Evolutionary conservation across 1,139 yeast genomes (phyloP).

Genomic region (Meyerozyma guilliermondii): DNA sequence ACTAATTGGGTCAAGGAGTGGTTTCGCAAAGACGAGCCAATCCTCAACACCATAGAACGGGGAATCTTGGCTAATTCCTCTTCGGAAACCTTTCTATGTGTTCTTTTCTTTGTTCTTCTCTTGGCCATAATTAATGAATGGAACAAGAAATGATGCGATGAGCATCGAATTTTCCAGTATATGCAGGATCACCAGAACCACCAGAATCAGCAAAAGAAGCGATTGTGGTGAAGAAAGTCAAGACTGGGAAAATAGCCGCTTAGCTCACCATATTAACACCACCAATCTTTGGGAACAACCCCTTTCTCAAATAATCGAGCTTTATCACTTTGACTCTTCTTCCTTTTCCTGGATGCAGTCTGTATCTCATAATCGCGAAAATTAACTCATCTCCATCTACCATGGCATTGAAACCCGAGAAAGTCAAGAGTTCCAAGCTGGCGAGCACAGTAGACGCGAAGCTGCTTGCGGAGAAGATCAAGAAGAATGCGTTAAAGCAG

Average conservation of each 20-base stretch:
- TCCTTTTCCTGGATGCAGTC: neutral
- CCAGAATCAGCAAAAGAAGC: too few species aligned
- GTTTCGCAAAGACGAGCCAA: conserved; percentile 76
- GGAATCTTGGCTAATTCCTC: conserved; percentile 77
- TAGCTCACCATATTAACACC: too few species aligned
- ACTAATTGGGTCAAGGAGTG: conserved; percentile 82
- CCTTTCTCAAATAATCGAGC: too few species aligned
- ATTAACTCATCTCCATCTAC: conserved; percentile 5
- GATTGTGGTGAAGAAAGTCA: too few species aligned
- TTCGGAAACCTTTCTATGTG: conserved; percentile 64
- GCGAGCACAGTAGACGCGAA: conserved; percentile 18
- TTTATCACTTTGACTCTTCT: too few species aligned
- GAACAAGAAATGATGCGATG: neutral
- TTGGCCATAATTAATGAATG: conserved; percentile 28
- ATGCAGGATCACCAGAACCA: neutral
- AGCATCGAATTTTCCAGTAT: neutral
- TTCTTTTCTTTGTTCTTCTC: conserved; percentile 67
- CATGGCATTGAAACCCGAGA: neutral
- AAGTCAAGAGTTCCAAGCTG: conserved; percentile 8
- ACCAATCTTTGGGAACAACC: too few species aligned
- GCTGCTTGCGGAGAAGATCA: conserved; percentile 46
- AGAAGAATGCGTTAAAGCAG: conserved; percentile 44
- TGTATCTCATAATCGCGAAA: neutral
- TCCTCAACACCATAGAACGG: conserved; percentile 85
- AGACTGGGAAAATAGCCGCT: too few species aligned